Evolutionary conservation across 108 stramenopile genomes (phyloP).

Genomic region (Epipyxis sp.): DNA sequence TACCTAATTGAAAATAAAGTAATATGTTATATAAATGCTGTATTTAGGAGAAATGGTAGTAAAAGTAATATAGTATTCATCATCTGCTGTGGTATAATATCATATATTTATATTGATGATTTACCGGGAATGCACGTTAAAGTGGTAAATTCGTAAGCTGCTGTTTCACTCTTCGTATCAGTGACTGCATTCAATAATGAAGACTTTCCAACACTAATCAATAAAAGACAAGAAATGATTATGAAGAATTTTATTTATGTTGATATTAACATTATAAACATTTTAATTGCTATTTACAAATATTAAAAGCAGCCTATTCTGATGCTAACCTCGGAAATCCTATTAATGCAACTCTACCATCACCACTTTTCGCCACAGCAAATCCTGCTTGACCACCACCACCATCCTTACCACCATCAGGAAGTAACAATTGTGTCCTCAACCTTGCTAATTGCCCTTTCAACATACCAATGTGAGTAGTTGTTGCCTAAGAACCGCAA

Average conservation of each 20-base stretch:
- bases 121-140: conserved; percentile 96
- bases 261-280: too few relatives aligned
- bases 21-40: too few relatives aligned
- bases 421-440: conserved; percentile 76
- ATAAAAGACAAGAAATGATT: too few relatives aligned
- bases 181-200: conserved; percentile 85
- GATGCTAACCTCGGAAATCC: conserved; percentile 51
- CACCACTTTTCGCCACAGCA: conserved; percentile 85
- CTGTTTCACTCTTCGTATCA: conserved; percentile 84
- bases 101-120: too few relatives aligned
- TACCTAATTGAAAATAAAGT: background rate
- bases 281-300: background rate
- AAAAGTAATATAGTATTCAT: too few relatives aligned
- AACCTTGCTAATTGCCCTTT: conserved; percentile 96
- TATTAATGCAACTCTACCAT: conserved; percentile 94
- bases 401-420: conserved; percentile 60
- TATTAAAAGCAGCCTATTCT: background rate
- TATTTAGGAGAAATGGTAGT: too few relatives aligned
- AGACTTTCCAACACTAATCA: conserved; percentile 85
- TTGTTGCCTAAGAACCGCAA: too few relatives aligned
- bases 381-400: conserved; percentile 83
- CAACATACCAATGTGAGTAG: conserved; percentile 79
- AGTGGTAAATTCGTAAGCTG: conserved; percentile 93
- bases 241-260: too few relatives aligned
- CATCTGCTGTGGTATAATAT: too few relatives aligned